Conservation (phyloP, 176 grass and related monocot genomes). For the Cenchrus purpureus region DNA sequence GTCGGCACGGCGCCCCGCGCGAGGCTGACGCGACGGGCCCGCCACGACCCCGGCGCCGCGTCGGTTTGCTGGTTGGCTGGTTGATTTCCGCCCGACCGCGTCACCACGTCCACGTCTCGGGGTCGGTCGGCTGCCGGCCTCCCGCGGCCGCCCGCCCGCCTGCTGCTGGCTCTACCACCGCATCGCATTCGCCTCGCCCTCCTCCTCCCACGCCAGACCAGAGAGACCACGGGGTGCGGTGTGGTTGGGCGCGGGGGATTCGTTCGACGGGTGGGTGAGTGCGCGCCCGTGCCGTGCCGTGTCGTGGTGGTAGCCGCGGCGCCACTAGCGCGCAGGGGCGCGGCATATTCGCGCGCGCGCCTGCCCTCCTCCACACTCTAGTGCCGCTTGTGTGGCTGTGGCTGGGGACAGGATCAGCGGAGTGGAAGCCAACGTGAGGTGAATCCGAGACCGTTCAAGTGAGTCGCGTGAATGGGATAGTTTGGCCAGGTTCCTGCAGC, state of each 20-base stretch:
- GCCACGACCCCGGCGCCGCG: slow-evolving; percentile 48
- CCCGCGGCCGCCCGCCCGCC: background rate
- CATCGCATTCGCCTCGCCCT: background rate
- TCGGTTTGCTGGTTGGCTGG: slow-evolving; percentile 24
- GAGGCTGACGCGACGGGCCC: slow-evolving; percentile 37
- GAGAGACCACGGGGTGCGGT: background rate
- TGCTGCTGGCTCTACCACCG: background rate
- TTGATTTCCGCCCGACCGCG: slow-evolving; percentile 44
- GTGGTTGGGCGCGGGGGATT: slow-evolving; percentile 25
- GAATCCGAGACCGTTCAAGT: background rate
- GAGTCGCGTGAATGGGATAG: too few relatives aligned
- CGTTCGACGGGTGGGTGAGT: background rate
- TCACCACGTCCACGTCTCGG: slow-evolving; percentile 43
- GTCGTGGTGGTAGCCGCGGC: slow-evolving; percentile 8
- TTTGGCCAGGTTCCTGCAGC: too few relatives aligned
- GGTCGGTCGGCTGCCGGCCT: slow-evolving; percentile 17
- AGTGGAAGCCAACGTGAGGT: background rate
- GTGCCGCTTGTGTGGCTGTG: background rate
- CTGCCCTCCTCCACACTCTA: background rate
- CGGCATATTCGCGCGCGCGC: slow-evolving; percentile 36
- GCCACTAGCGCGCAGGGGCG: slow-evolving; percentile 14
- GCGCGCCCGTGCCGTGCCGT: background rate
- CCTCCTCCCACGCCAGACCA: too few relatives aligned
- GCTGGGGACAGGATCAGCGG: background rate
- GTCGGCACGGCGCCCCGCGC: slow-evolving; percentile 31